Conservation (phyloP, 768 basidiomycete genomes). For the Cyclocybe cylindracea region DNA sequence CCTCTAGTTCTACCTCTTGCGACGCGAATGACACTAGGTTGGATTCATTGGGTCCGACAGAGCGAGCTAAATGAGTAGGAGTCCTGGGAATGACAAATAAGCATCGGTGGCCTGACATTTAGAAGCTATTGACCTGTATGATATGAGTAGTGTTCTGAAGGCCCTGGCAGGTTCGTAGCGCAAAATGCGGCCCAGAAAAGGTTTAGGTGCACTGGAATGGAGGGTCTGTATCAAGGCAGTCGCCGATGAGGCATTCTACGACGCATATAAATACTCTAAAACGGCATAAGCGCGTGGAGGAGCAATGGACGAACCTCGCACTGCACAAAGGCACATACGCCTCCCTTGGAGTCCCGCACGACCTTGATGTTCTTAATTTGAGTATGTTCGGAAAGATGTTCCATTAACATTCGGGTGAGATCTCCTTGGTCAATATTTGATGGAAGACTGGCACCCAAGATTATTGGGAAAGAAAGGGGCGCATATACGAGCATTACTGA, state of each 20-base stretch:
- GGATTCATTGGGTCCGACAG: slow-evolving; percentile 13
- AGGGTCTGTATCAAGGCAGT: slow-evolving; percentile 60
- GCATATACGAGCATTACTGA: slow-evolving; percentile 23
- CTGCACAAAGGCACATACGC: slow-evolving; percentile 84
- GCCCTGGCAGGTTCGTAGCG: slow-evolving; percentile 82
- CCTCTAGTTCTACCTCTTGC: slow-evolving; percentile 40
- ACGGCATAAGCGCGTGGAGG: slow-evolving; percentile 2
- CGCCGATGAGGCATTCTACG: slow-evolving; percentile 60
- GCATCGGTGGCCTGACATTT: background rate
- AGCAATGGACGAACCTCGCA: slow-evolving; percentile 58
- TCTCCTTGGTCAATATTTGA: slow-evolving; percentile 65
- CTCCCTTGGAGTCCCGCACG: slow-evolving; percentile 73
- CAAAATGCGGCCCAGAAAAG: slow-evolving; percentile 70
- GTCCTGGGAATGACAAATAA: slow-evolving; percentile 24
- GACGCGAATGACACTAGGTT: slow-evolving; percentile 20
- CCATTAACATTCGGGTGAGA: slow-evolving; percentile 57
- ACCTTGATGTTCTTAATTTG: slow-evolving; percentile 71
- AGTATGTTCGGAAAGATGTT: slow-evolving; percentile 67
- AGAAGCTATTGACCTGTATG: slow-evolving; percentile 48
- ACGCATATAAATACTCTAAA: slow-evolving; percentile 12
- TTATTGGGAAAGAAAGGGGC: background rate
- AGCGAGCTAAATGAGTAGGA: slow-evolving; percentile 37
- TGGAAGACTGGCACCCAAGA: slow-evolving; percentile 53
- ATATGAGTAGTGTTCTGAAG: slow-evolving; percentile 71
- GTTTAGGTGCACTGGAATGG: slow-evolving; percentile 53